A percentile compares a stretch with the other conserved stretches of the same genome.
Evolutionary conservation across 164 flowering plant species (phyloP).

Genomic region (Hamamelis virginiana): DNA sequence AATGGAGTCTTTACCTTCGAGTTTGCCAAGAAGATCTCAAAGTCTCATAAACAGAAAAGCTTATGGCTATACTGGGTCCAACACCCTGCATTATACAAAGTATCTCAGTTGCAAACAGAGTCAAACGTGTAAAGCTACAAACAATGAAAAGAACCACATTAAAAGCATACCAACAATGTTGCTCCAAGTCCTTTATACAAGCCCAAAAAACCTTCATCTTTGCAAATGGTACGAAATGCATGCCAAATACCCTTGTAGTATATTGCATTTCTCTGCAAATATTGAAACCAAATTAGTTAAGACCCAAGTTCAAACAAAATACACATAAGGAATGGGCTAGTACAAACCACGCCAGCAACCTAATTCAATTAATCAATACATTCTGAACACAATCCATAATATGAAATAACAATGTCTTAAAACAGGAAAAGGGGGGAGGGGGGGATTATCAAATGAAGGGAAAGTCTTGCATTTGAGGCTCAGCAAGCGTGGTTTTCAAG

Average conservation of each 20-base stretch:
- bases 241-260: slow-evolving; percentile 73
- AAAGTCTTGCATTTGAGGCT: too few relatives aligned
- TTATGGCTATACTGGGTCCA: slow-evolving; percentile 83
- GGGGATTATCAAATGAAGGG: too few relatives aligned
- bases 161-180: slow-evolving; percentile 65
- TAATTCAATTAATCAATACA: background rate
- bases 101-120: background rate
- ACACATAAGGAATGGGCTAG: background rate
- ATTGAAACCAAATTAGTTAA: background rate
- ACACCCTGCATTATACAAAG: slow-evolving; percentile 59
- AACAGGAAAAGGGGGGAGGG: too few relatives aligned
- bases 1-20: slow-evolving; percentile 43
- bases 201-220: slow-evolving; percentile 71
- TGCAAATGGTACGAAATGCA: slow-evolving; percentile 63
- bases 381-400: too few relatives aligned
- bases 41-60: slow-evolving; percentile 77
- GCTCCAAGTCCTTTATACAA: slow-evolving; percentile 89
- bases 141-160: background rate
- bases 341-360: background rate
- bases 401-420: too few relatives aligned
- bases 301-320: background rate
- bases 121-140: background rate
- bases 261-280: slow-evolving; percentile 52
- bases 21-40: slow-evolving; percentile 64
- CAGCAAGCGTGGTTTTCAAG: too few relatives aligned